These are phyloP conservation scores for Epithele typhae DNA, from an alignment of 768 basidiomycete species.

Conservation along the genomic window DNA sequence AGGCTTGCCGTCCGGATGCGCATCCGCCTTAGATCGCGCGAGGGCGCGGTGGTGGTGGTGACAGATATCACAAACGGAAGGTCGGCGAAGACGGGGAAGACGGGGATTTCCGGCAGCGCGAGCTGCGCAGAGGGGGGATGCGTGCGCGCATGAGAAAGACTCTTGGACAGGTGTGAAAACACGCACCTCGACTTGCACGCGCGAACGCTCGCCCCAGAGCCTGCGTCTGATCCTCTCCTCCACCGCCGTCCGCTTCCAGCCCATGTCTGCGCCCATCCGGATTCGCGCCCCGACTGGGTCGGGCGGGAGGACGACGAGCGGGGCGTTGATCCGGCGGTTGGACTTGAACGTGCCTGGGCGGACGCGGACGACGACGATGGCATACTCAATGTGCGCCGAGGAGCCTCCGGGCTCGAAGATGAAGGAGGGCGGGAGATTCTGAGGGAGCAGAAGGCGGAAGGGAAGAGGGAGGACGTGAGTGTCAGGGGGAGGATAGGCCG, in stretches of 20 bases:
- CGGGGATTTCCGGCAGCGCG: slow-evolving; percentile 1
- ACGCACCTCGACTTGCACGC: slow-evolving; percentile 10
- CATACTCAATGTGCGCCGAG: slow-evolving; percentile 1
- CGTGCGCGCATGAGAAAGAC: too few species aligned
- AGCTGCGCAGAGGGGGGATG: slow-evolving; percentile 1
- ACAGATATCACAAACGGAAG: slow-evolving; percentile 18
- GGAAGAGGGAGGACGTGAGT: slow-evolving; percentile 5
- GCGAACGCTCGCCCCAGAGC: slow-evolving; percentile 10
- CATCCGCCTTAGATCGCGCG: slow-evolving; percentile 1
- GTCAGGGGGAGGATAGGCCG: slow-evolving; percentile 2
- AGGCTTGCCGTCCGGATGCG: slow-evolving; percentile 4
- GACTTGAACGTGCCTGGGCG: slow-evolving; percentile 8
- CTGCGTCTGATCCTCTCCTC: slow-evolving; percentile 7
- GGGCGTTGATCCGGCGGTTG: slow-evolving; percentile 1
- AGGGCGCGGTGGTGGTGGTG: slow-evolving; percentile 12
- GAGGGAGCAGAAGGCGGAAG: slow-evolving; percentile 12
- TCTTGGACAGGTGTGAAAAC: not conserved
- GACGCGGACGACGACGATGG: slow-evolving; percentile 9
- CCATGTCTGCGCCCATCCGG: too few species aligned
- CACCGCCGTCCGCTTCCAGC: not conserved
- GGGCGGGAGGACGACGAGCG: slow-evolving; percentile 3
- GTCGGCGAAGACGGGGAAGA: slow-evolving; percentile 13
- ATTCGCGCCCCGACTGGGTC: too few species aligned
- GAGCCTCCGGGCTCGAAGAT: not conserved
- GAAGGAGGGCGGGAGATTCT: slow-evolving; percentile 7